Evolutionary conservation across 2,329 filamentous ascomycete genomes (phyloP).

Genomic region (Kalmusia sp.): DNA sequence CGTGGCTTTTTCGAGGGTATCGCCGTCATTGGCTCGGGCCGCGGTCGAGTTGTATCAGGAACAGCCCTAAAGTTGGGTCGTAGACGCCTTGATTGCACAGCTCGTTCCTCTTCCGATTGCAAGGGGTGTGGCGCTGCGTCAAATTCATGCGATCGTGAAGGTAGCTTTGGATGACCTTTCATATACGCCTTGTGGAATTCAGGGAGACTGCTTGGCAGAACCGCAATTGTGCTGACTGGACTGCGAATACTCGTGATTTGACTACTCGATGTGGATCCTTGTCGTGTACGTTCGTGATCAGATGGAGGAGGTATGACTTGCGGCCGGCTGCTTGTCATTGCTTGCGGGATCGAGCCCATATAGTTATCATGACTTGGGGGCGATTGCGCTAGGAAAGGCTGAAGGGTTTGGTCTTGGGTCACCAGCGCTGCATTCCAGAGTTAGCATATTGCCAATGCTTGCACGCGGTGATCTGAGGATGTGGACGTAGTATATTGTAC

Average conservation of each 20-base stretch:
- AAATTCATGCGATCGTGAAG: conserved; percentile 25
- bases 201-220: conserved; percentile 89
- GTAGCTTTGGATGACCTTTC: conserved; percentile 64
- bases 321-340: conserved; percentile 43
- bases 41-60: conserved; percentile 61
- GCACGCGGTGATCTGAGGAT: neutral
- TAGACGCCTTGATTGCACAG: conserved; percentile 78
- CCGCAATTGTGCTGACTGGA: conserved; percentile 79
- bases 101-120: conserved; percentile 69
- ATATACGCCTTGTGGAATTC: conserved; percentile 91
- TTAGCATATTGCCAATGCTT: conserved; percentile 20
- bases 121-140: conserved; percentile 47
- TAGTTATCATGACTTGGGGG: conserved; percentile 59
- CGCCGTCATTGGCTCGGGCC: conserved; percentile 63
- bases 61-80: conserved; percentile 83
- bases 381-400: conserved; percentile 63
- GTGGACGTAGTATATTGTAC: conserved; percentile 15
- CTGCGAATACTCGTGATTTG: conserved; percentile 49
- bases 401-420: conserved; percentile 57
- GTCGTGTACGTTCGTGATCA: conserved; percentile 51
- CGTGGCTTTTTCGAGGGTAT: conserved; percentile 72
- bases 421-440: conserved; percentile 56
- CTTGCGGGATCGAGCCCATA: conserved; percentile 42
- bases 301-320: conserved; percentile 34
- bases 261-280: conserved; percentile 52